Conservation (phyloP, 306 rosid genomes). For the Abrus pulchellus region DNA sequence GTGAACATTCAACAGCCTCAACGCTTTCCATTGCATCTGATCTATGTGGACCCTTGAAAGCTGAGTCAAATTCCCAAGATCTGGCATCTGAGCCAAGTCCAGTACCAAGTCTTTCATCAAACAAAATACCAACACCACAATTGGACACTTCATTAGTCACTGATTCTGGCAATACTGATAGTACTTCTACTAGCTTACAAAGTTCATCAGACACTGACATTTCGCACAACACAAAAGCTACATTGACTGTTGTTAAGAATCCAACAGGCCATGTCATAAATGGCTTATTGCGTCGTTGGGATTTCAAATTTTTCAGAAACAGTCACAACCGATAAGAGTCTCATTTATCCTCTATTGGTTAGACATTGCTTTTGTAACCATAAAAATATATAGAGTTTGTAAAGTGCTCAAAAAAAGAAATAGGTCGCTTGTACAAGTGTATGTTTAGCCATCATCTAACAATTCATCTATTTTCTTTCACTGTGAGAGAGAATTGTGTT, state of each 20-base stretch:
- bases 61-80: constrained; percentile 53
- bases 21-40: constrained; percentile 54
- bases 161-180: constrained; percentile 52
- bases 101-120: constrained; percentile 44
- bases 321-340: constrained; percentile 55
- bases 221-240: constrained; percentile 88
- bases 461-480: constrained; percentile 37
- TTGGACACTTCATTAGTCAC: constrained; percentile 43
- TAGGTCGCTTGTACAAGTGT: constrained; percentile 39
- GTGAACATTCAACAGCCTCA: constrained; percentile 45
- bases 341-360: constrained; percentile 28
- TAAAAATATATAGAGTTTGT: constrained; percentile 43
- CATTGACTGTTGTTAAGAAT: constrained; percentile 73
- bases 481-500: neutral
- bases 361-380: constrained; percentile 57
- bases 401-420: constrained; percentile 53
- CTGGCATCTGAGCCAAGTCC: constrained; percentile 46
- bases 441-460: constrained; percentile 25
- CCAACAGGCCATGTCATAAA: constrained; percentile 78
- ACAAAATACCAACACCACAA: constrained; percentile 27
- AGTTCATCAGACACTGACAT: constrained; percentile 73
- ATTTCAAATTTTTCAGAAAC: constrained; percentile 82
- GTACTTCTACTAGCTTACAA: constrained; percentile 57
- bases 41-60: constrained; percentile 45
- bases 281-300: constrained; percentile 90